A percentile compares a stretch with the other conserved stretches of the same genome.
phyloP scores from a whole-genome alignment of 1,139 yeast genomes.

The Saccharomyces pastorianus region DNA sequence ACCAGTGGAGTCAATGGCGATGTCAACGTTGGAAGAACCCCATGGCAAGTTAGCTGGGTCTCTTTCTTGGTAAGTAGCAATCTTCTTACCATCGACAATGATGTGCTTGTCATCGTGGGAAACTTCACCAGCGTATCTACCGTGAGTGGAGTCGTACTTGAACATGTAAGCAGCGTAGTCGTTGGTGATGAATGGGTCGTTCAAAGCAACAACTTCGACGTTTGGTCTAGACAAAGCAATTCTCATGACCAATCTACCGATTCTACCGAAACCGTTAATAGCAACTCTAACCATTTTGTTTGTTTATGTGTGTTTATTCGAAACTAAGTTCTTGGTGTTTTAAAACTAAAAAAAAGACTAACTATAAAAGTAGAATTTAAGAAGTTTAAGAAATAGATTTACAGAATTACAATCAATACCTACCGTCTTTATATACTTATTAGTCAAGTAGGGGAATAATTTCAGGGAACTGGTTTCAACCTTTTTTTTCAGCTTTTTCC shows the following conservation, averaged over 20 bases:
- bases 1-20: conserved; percentile 82
- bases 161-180: conserved; percentile 85
- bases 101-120: conserved; percentile 52
- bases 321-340: conserved; percentile 12
- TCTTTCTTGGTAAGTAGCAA: conserved; percentile 67
- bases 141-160: conserved; percentile 85
- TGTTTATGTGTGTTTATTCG: conserved; percentile 10
- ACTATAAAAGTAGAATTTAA: neutral
- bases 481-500: neutral
- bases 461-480: neutral
- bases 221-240: conserved; percentile 62
- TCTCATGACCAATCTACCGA: conserved; percentile 76
- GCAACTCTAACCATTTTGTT: conserved; percentile 48
- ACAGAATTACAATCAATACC: neutral
- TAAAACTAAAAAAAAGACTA: conserved; percentile 2
- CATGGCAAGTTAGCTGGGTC: conserved; percentile 80
- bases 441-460: neutral
- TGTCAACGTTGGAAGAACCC: conserved; percentile 70
- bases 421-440: conserved; percentile 1
- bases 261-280: conserved; percentile 89
- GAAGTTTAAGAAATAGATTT: neutral
- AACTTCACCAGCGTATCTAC: conserved; percentile 65
- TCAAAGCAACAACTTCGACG: conserved; percentile 70
- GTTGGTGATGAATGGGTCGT: conserved; percentile 76
- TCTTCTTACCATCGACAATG: conserved; percentile 58